A percentile compares a stretch with the other conserved stretches of the same genome.
These are phyloP conservation scores for Theobroma cacao DNA, from an alignment of 345 rosid species.

Conservation along the genomic window DNA sequence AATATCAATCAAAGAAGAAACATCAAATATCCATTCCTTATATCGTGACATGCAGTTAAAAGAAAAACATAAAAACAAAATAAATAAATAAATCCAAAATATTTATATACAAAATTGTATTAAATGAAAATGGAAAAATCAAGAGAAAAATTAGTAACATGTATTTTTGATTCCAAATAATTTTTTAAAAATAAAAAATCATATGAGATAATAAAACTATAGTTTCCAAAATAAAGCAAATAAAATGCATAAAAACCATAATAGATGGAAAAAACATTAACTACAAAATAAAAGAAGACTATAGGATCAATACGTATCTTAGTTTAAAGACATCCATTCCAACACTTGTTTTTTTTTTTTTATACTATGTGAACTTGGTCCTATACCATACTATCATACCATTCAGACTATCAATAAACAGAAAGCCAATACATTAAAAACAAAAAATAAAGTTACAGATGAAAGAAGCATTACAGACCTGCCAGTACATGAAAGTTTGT, in stretches of 20 bases:
- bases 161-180: neutral
- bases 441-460: neutral
- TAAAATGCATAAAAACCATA: neutral
- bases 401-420: neutral
- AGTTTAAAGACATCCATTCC: neutral
- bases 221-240: neutral
- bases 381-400: neutral
- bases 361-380: neutral
- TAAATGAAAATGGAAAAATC: neutral
- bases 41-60: no score
- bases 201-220: neutral
- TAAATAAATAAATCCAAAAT: neutral
- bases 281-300: neutral
- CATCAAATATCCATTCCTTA: neutral
- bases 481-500: conserved; percentile 99
- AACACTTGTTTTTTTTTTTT: neutral
- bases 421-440: neutral
- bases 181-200: neutral
- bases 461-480: conserved; percentile 43
- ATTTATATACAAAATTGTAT: neutral
- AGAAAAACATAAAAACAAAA: no score
- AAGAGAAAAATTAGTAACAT: neutral
- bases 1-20: neutral
- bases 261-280: neutral
- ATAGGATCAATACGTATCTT: neutral